Percentiles rank a stretch among this genome's conserved stretches.
These are phyloP conservation scores for Dendrostoma leiphaemia DNA, from an alignment of 2,329 filamentous ascomycete genomes.

Conservation along the genomic window DNA sequence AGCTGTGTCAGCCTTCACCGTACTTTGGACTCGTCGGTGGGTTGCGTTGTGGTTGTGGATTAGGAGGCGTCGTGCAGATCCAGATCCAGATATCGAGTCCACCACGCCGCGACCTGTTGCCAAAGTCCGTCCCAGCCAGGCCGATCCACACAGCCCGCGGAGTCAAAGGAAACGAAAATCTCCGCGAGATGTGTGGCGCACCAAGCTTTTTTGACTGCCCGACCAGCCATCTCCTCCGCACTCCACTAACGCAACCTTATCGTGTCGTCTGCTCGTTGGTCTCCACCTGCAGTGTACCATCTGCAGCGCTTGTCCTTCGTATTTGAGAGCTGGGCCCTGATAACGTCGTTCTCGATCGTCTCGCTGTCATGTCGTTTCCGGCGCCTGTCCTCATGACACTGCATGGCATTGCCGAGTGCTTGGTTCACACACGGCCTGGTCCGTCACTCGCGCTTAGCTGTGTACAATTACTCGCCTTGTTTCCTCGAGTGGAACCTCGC, in stretches of 20 bases:
- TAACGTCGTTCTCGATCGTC: neutral
- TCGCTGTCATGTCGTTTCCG: neutral
- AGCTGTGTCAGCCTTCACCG: conserved; percentile 42
- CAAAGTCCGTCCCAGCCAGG: too few species aligned
- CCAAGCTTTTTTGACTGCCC: neutral
- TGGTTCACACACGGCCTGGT: too few species aligned
- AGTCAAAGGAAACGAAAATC: neutral
- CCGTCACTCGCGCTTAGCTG: too few species aligned
- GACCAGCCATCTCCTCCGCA: neutral
- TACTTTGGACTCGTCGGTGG: conserved; percentile 7
- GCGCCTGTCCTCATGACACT: too few species aligned
- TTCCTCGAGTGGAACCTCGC: neutral
- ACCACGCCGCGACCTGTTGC: too few species aligned
- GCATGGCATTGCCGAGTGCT: too few species aligned
- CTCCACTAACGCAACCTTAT: neutral
- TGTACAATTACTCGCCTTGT: neutral
- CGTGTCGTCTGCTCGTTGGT: neutral
- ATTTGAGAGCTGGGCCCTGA: neutral
- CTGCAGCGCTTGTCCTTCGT: neutral
- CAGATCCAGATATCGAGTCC: too few species aligned
- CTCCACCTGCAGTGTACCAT: neutral
- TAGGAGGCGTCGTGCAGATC: neutral
- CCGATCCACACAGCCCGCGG: too few species aligned
- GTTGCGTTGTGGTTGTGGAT: neutral
- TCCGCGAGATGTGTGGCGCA: neutral